phyloP scores from a whole-genome alignment of 2,329 filamentous ascomycete genomes.

The Aspergillus hiratsukae region DNA sequence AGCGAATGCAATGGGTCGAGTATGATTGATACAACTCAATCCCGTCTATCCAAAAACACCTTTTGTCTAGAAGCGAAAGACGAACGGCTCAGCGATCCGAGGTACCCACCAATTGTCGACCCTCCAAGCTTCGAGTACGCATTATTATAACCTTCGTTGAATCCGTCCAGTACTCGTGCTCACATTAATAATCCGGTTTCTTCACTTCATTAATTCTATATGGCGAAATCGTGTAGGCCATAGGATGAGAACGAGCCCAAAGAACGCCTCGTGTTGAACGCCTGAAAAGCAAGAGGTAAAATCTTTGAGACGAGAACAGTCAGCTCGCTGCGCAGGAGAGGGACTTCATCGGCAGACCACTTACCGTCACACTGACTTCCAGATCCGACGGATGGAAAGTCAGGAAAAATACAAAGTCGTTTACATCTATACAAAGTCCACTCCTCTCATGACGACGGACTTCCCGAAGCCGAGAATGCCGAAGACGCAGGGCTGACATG shows the following conservation, averaged over 20 bases:
- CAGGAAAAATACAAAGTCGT: neutral
- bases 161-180: slow-evolving; percentile 12
- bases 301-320: neutral
- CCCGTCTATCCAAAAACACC: slow-evolving; percentile 2
- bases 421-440: slow-evolving; percentile 2
- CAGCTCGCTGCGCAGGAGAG: neutral
- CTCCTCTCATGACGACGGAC: slow-evolving; percentile 4
- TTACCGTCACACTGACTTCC: slow-evolving; percentile 4
- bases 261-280: slow-evolving; percentile 10
- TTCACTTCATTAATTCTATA: slow-evolving; percentile 20
- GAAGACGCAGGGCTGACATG: slow-evolving; percentile 14
- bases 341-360: neutral
- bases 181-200: slow-evolving; percentile 14
- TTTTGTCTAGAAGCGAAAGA: neutral
- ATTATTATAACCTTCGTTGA: slow-evolving; percentile 6
- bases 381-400: slow-evolving; percentile 5
- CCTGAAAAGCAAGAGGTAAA: slow-evolving; percentile 4
- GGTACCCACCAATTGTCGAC: slow-evolving; percentile 1
- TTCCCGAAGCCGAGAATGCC: slow-evolving; percentile 10
- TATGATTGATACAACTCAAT: neutral
- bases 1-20: neutral
- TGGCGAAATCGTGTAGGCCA: slow-evolving; percentile 10
- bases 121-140: slow-evolving; percentile 9
- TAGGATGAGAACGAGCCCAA: slow-evolving; percentile 7
- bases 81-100: neutral